Evolutionary conservation across 1,284 basidiomycete species (phyloP), one percentile per base, ranked within the genome.

Genomic region (Boletus semigastroideus): DNA sequence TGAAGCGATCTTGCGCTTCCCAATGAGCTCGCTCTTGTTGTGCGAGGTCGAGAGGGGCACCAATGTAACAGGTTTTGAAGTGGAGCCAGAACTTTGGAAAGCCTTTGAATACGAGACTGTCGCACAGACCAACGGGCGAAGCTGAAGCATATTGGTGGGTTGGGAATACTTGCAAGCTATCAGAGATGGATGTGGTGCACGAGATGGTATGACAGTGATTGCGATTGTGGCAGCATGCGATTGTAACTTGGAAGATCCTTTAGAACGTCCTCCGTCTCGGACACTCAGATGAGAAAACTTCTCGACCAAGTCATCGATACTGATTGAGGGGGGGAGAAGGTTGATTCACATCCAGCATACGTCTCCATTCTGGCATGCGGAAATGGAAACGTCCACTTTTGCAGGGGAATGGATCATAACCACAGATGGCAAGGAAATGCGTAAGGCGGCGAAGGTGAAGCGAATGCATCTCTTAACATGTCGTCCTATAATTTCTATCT

Each of bases 401-500:
- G 50, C 64, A 54, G 0, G 54, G 62, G 5, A 63, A 63, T 8
- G 61, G 61, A 19, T 63, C 49, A 3, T 67, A 53, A 25, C 5
- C 12, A 17, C 62, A 65, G 1, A 1, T 39, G 0, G 58, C 51
- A 56, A 0, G 62, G 61, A 46, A 66, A 63, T 1, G 54, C 54
- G 11, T 66, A 60, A 0, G 31, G 27, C 4, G 64, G 64, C 0
- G 64, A 14, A 12, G 39, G 14, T 5, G 48, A 47, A 3, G 7
- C 1, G n/a, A 64, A 49, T 0, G 2, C 10, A 5, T 53, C 31
- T 4, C 42, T 28, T 1, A 12, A 17, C 2, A 3, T 2, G 1
- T 28, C 4, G 4, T 31, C 12, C 30, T 36, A 5, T 0, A 1
- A 5, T 0, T 41, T 19, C 13, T 5, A 0, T 34, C 60, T 55